Conservation (phyloP, 352 stramenopile genomes). For the Peronospora belbahrii region DNA sequence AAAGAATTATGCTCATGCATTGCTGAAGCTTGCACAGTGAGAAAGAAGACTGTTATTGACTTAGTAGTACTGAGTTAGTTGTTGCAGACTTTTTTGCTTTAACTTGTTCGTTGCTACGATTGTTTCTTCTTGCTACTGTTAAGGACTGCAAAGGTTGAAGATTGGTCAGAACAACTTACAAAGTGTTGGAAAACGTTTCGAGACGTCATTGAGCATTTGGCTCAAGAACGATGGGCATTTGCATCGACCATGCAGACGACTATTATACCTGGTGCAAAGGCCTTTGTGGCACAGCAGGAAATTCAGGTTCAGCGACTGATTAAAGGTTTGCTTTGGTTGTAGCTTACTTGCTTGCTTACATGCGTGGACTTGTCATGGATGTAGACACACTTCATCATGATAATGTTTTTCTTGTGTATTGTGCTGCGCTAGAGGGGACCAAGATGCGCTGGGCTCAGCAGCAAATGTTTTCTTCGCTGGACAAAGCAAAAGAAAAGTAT, state of each 20-base stretch:
- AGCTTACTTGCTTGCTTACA: no score
- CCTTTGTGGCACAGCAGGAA: constrained; percentile 68
- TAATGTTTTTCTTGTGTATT: constrained; percentile 1
- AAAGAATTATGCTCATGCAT: constrained; percentile 46
- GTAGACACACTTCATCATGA: neutral
- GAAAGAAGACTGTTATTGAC: neutral
- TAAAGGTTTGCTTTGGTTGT: constrained; percentile 28
- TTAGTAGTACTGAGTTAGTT: neutral
- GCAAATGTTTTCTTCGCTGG: constrained; percentile 49
- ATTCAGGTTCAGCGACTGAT: constrained; percentile 70
- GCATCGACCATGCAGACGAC: constrained; percentile 51
- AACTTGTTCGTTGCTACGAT: neutral
- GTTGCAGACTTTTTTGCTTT: neutral
- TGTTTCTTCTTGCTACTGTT: neutral
- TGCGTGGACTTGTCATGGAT: neutral
- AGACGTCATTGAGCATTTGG: constrained; percentile 41
- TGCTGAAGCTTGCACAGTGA: constrained; percentile 58
- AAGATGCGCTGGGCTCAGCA: constrained; percentile 60
- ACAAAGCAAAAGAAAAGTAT: constrained; percentile 76
- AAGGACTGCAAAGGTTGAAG: constrained; percentile 48
- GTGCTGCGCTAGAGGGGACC: constrained; percentile 39
- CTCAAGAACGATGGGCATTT: constrained; percentile 49
- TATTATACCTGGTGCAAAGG: constrained; percentile 49
- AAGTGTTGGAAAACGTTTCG: constrained; percentile 51
- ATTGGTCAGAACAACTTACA: constrained; percentile 62